Conservation (phyloP, 371 early-diverging fungal species). For the Catenaria anguillulae region DNA sequence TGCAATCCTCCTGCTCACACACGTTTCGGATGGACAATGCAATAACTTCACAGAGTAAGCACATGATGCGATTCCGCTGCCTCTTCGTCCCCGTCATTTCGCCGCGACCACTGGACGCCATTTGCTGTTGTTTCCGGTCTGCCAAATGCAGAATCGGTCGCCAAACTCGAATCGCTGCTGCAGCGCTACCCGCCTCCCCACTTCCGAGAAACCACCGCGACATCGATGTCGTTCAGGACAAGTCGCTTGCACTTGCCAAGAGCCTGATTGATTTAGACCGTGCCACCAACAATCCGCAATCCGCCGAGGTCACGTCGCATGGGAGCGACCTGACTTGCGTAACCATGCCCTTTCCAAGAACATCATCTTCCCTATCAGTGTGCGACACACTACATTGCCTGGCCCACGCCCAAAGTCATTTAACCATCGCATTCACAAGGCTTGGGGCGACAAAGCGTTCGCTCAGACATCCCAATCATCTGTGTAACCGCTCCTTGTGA, state of each 20-base stretch:
- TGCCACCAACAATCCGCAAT: background rate
- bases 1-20: background rate
- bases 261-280: background rate
- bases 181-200: background rate
- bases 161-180: background rate
- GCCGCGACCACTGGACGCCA: slow-evolving; percentile 2
- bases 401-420: background rate
- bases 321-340: background rate
- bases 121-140: background rate
- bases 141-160: background rate
- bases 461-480: too few species aligned
- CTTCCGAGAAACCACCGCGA: background rate
- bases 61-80: background rate
- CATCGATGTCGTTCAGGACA: background rate
- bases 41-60: background rate
- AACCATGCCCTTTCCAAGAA: background rate
- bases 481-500: too few species aligned
- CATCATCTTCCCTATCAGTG: background rate
- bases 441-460: background rate
- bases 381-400: background rate
- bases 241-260: background rate
- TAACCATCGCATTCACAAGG: background rate
- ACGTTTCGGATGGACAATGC: too few species aligned
- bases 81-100: background rate
- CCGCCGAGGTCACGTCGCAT: background rate